Evolutionary conservation across 164 flowering plant species (phyloP), one percentile per base, ranked within the genome.

Genomic region (Liquidambar formosana): DNA sequence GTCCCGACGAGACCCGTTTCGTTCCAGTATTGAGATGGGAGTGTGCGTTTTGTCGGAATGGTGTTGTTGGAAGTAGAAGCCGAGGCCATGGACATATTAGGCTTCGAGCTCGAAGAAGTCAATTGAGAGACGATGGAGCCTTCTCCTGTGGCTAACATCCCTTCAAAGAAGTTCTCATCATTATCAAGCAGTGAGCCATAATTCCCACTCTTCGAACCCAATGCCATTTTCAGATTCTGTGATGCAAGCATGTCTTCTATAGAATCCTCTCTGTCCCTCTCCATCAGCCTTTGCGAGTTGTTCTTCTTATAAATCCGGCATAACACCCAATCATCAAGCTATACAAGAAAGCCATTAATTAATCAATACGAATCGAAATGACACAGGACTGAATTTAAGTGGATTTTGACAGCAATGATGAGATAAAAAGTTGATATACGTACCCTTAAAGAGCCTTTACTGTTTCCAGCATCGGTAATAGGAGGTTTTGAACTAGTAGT

Each of bases 321-420:
- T 62, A 84, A 63, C 71, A 84, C 88, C 88, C 88, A 84, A 66
- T 84, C 88, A 63, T 84, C 88, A 27, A 84, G 82, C 88, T 83
- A 45, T 41, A 48, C 4, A 67, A 38, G 38, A 23, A 59, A 60
- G 45, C 1, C 49, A 61, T 21, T 45, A 46, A 19, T 64, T 18
- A 21, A 38, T 48, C 0, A 53, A 52, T 25, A 14, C 11, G 14
- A 25, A 38, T n/a, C 13, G 10, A n/a, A 63, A 67, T 25, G 8
- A 9, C 1, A 51, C 10, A 10, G 21, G 27, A 51, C 9, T 49
- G 5, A 47, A 46, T 38, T 49, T 51, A 56, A 27, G 18, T n/a
- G n/a, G n/a, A n/a, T n/a, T n/a, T n/a, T n/a, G n/a, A n/a, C n/a
- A n/a, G n/a, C n/a, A n/a, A n/a, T n/a, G n/a, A n/a, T n/a, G n/a